Evolutionary conservation across 2,329 filamentous ascomycete species (phyloP), one percentile per base, ranked within the genome.

Genomic region (Graphilbum fragrans): DNA sequence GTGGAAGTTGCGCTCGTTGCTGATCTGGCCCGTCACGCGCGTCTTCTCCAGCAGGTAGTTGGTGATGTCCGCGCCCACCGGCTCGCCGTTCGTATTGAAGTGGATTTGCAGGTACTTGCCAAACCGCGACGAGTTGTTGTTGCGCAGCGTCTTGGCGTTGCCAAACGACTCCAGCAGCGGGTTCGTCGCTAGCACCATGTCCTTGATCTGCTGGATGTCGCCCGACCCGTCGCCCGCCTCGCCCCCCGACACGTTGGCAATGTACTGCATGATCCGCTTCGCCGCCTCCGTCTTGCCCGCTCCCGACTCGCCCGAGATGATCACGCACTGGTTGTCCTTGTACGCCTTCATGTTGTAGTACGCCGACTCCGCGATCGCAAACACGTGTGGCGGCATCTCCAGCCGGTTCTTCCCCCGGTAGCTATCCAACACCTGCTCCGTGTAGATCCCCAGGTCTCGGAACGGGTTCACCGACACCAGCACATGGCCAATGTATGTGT

Each of bases 261-360:
- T 96, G 65, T 98, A 98, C 65, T 98, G 92, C 90, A 98, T 98
- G 55, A 98, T 84, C 54, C 90, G 82, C 73, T 98, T 96, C 46
- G 92, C 92, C 5, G 92, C 92, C 64, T 98, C 92, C 14, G 92
- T 98, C 72, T 98, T 98, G 60, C 92, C 92, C 27, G 92, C 92
- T 58, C 92, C 92, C 3, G 92, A 96, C 65, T 98, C 92, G 58
- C 92, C 92, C 5, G 92, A 96, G 53, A 98, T 98, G 62, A 98
- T 98, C 52, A 98, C 90, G 66, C 92, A 96, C 62, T 98, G 92
- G 66, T 96, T 96, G 53, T 96, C 92, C 56, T 86, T 86, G 71
- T 98, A 98, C 37, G 88, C 90, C 62, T 96, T 96, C 92, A 98
- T 96, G 69, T 98, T 96, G 69, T 96, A 96, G 69, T 98, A 98